Evolutionary conservation across 495 filamentous ascomycete species (phyloP), one percentile per base, ranked within the genome.

Genomic region (Bathelium albidoporum): DNA sequence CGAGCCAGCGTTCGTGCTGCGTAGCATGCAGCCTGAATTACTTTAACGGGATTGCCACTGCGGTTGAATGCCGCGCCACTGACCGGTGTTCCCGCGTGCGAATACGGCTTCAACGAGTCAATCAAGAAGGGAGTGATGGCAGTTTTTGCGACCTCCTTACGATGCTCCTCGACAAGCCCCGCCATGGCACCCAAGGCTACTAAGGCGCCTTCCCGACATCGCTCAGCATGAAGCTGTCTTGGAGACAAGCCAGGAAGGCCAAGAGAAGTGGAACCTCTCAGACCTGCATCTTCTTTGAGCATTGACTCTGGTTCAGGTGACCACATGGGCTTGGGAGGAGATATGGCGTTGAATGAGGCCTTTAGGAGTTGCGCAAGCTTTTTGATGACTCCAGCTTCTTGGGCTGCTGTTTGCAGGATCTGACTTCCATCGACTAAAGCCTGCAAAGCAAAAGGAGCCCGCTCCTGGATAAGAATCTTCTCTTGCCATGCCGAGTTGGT

Each of bases 11-110:
- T 85, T 53, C 89, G 80, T 44, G 88, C 80, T 24, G 86, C 84
- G 69, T 86, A 85, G 68, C 92, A 97, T 14, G 95, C 95, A 29
- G 93, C 90, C 31, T 96, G 79, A 20, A 97, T 77, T 24, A 96
- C 92, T 12, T 81, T 66, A 7, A 76, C 68, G 4, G 84, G 80
- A 66, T 87, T 87, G 31, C 76, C 76, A 59, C 70, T 69, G 22
- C 62, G 64, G 14, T 60, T 58, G 16, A 67, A 67, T 26, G 20
- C 9, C 9, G 22, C 24, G 16, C 49, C 24, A 9, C 29, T 26
- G 20, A 9, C 16, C 11, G 49, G 20, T 11, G 5, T 29, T 9
- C 49, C 49, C 11, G 49, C 9, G 14, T 59, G 58, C 10, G 59
- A 26, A 43, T 76, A 79, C 4, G 86, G 82, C 45, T 83, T 87